phyloP scores from a whole-genome alignment of 2,329 filamentous ascomycete genomes.

The Calcarisporium arbuscula region DNA sequence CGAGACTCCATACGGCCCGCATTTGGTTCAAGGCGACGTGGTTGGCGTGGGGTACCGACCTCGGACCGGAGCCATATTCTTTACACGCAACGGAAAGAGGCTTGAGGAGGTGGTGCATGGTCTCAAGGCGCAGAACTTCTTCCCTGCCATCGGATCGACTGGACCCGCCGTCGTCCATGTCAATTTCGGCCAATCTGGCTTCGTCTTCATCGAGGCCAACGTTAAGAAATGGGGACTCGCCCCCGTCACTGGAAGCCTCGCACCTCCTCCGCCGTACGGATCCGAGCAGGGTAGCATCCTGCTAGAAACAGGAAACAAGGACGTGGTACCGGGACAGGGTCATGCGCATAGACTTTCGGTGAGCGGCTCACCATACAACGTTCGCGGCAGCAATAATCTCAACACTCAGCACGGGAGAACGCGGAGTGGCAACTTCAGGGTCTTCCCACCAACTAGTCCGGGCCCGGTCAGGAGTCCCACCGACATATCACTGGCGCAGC shows the following conservation, averaged over 20 bases:
- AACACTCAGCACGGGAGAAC: conserved; percentile 65
- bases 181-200: conserved; percentile 96
- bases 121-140: conserved; percentile 92
- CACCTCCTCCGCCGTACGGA: conserved; percentile 91
- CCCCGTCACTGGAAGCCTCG: conserved; percentile 89
- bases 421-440: conserved; percentile 70
- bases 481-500: conserved; percentile 87
- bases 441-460: conserved; percentile 73
- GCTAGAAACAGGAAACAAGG: conserved; percentile 73
- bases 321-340: conserved; percentile 39
- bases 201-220: conserved; percentile 98
- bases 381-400: conserved; percentile 40
- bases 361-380: conserved; percentile 27
- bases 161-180: conserved; percentile 90
- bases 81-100: conserved; percentile 96
- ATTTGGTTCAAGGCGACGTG: conserved; percentile 88
- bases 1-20: conserved; percentile 72
- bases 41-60: conserved; percentile 93
- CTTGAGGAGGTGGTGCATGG: conserved; percentile 92
- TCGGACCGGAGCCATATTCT: conserved; percentile 91
- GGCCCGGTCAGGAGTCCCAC: conserved; percentile 88
- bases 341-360: conserved; percentile 42
- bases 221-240: conserved; percentile 99
- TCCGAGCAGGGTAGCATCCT: conserved; percentile 96
- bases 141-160: conserved; percentile 93